Base-by-base conservation (phyloP, 2,329 filamentous ascomycete genomes). In the Eurotiales sp. region DNA sequence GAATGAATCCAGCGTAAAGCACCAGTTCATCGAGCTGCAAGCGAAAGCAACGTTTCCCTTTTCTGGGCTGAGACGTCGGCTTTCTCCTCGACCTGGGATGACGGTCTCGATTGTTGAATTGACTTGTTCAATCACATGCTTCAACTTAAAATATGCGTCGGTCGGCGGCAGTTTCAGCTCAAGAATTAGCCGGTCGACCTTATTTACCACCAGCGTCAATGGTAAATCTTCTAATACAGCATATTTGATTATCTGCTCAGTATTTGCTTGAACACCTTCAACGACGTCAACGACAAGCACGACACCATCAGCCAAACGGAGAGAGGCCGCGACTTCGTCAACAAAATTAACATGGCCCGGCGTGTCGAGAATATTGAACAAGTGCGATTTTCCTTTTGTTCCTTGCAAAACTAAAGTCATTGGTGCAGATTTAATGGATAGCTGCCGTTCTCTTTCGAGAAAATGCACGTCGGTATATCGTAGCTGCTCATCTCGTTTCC, bases 31-130 rank as follows among this genome's bases (percentile, higher is more conserved):
- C 54, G 84, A 87, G 45, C 88, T 89, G 69, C 90, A 96, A 0
- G 92, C 88, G 66, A 99, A 99, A 8, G 95, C 85, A n/a, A 99
- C 93, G 66, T 99, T 99, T 55, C 93, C 93, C 73, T 91, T 96
- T 66, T 99, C 93, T 0, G 93, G 93, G 59, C 92, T 97, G 56
- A 99, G 72, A 57, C 93, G 83, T 70, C 83, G 84, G 55, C 81
- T 83, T 63, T 89, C 88, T 23, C 91, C 90, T 60, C 83, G 82
- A 2, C 89, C 86, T 3, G 93, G 92, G 23, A 90, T 78, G 3
- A 88, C 87, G 66, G 88, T 90, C 65, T 95, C 89, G 62, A 99
- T 97, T 59, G 93, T 77, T 1, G 90, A 96, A 72, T 99, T 99
- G 70, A 99, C 91, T 71, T 97, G 90, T 70, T 99, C 93, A 48